Conservation (phyloP, 1,139 yeast genomes). For the Pichia cactophila region DNA sequence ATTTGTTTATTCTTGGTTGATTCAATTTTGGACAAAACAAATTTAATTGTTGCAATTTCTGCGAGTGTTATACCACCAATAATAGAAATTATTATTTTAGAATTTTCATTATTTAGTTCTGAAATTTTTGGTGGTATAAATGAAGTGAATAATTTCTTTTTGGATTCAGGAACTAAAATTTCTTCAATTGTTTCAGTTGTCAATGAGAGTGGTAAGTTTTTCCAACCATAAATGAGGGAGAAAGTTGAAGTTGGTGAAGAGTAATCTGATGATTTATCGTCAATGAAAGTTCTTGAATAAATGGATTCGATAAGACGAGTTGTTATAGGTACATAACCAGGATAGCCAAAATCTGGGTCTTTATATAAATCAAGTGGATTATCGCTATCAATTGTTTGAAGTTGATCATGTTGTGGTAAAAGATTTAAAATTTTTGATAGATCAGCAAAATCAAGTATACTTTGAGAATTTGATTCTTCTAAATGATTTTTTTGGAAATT, state of each 20-base stretch:
- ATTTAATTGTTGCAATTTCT: conserved; percentile 61
- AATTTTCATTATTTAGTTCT: conserved; percentile 26
- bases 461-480: conserved; percentile 16
- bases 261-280: not conserved
- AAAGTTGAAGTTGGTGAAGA: not conserved
- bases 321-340: conserved; percentile 45
- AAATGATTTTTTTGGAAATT: conserved; percentile 9
- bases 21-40: conserved; percentile 38
- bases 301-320: conserved; percentile 45
- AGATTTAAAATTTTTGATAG: conserved; percentile 25
- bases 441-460: conserved; percentile 28
- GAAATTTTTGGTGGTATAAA: conserved; percentile 22
- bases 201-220: conserved; percentile 24
- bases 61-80: conserved; percentile 80
- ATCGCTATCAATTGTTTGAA: not conserved
- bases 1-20: conserved; percentile 36
- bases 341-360: conserved; percentile 45
- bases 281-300: conserved; percentile 35
- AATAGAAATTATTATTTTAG: conserved; percentile 44
- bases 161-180: conserved; percentile 26
- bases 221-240: conserved; percentile 27
- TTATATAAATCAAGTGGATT: conserved; percentile 2
- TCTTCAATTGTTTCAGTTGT: conserved; percentile 23
- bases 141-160: conserved; percentile 23
- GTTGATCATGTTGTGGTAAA: conserved; percentile 19